Conservation (phyloP, 257 asterid genomes). For the Primulina eburnea region DNA sequence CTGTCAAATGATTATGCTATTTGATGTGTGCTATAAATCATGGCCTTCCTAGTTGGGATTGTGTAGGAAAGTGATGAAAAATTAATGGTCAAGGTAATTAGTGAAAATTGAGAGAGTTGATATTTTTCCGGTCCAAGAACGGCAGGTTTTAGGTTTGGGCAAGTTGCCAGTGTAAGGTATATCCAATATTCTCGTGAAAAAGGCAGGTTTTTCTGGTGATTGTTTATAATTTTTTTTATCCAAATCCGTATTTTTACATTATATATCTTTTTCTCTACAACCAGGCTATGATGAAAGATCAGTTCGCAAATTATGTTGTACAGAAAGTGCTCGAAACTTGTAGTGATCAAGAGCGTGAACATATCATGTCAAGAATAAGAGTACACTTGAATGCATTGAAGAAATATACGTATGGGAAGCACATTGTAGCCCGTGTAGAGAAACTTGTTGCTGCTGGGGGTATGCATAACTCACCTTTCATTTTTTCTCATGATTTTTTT, state of each 20-base stretch:
- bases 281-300: constrained; percentile 88
- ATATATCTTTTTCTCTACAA: neutral
- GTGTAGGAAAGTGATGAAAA: neutral
- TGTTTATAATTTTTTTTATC: neutral
- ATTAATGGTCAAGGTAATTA: too few species aligned
- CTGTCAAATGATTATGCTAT: neutral
- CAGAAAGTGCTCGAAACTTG: constrained; percentile 92
- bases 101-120: neutral
- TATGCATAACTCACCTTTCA: constrained; percentile 20
- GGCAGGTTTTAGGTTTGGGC: neutral
- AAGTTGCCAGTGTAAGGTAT: neutral
- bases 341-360: constrained; percentile 70
- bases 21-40: too few species aligned
- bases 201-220: neutral
- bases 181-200: neutral
- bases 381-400: constrained; percentile 76
- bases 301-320: constrained; percentile 78
- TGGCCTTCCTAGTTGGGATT: neutral
- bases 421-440: constrained; percentile 86
- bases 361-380: constrained; percentile 61
- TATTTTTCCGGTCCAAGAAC: neutral
- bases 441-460: constrained; percentile 94
- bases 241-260: neutral
- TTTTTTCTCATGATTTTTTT: neutral
- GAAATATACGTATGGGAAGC: constrained; percentile 83